Percentiles rank a stretch among this genome's conserved stretches.
phyloP scores from a whole-genome alignment of 2,329 filamentous ascomycete genomes.

The Nannizziopsis barbatae region DNA sequence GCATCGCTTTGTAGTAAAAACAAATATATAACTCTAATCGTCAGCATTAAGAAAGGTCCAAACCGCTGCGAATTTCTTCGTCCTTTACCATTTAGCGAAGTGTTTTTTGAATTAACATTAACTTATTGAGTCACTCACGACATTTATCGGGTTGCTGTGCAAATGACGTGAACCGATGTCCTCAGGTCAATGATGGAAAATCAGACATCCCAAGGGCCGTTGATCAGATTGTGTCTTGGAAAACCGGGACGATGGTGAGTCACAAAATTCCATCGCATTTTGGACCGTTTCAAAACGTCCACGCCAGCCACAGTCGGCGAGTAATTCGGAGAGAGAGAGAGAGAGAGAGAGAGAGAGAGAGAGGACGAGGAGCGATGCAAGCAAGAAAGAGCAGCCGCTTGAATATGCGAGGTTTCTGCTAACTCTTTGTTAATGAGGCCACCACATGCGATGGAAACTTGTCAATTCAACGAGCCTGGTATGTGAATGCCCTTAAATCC shows the following conservation, averaged over 20 bases:
- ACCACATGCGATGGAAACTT: constrained; percentile 7
- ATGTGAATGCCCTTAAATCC: background rate
- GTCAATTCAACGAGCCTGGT: constrained; percentile 5
- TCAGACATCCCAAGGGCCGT: background rate
- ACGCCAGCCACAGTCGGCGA: background rate
- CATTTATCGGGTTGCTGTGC: too few species aligned
- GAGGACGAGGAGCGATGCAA: too few species aligned
- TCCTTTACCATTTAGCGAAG: too few species aligned
- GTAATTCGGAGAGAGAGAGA: background rate
- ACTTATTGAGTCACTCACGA: too few species aligned
- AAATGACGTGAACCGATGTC: too few species aligned
- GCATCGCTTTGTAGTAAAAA: too few species aligned
- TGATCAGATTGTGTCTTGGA: constrained; percentile 9
- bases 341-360: too few species aligned
- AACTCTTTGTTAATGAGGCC: constrained; percentile 1
- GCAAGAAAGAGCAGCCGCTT: background rate
- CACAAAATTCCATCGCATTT: background rate
- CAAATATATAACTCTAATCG: too few species aligned
- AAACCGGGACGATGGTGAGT: constrained; percentile 7
- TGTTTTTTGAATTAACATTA: too few species aligned
- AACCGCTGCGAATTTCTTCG: too few species aligned
- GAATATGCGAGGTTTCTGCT: background rate
- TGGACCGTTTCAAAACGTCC: background rate
- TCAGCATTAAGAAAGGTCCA: too few species aligned
- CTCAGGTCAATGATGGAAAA: background rate